phyloP scores from a whole-genome alignment of 2,329 filamentous ascomycete species.

The Fusarium sambucinum region DNA sequence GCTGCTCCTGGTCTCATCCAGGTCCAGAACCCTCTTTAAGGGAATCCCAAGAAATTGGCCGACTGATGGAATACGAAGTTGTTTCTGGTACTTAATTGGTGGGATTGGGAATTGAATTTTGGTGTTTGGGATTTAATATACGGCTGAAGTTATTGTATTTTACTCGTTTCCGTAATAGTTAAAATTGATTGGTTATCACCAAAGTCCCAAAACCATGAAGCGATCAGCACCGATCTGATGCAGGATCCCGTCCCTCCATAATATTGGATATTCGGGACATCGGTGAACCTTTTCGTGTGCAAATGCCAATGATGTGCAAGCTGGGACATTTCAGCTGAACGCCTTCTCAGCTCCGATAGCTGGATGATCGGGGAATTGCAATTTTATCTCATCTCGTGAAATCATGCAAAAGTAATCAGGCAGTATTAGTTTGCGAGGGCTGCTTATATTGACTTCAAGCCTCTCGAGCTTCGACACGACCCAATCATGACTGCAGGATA shows the following conservation, averaged over 20 bases:
- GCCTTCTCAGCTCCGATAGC: background rate
- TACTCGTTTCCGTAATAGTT: conserved; percentile 4
- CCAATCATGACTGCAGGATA: background rate
- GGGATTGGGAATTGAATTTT: background rate
- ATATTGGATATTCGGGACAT: conserved; percentile 15
- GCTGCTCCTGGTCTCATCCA: conserved; percentile 53
- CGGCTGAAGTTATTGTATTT: background rate
- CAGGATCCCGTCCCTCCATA: conserved; percentile 31
- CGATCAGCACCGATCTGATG: conserved; percentile 2
- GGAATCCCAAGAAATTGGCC: background rate
- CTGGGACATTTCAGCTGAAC: background rate
- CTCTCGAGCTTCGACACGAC: background rate
- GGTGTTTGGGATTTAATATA: background rate
- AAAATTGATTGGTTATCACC: background rate
- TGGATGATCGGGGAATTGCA: background rate
- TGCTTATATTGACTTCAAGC: background rate
- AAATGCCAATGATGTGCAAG: conserved; percentile 7
- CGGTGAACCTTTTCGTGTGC: background rate
- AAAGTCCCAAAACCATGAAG: background rate
- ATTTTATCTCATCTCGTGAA: background rate
- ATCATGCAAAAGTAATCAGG: background rate
- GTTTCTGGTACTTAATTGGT: conserved; percentile 6
- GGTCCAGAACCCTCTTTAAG: conserved; percentile 39
- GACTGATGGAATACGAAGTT: background rate
- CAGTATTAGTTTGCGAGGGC: background rate